Percentiles rank a stretch among this genome's conserved stretches.
Conservation (phyloP, 805 yeast genomes). For the Metschnikowia gelsemii region DNA sequence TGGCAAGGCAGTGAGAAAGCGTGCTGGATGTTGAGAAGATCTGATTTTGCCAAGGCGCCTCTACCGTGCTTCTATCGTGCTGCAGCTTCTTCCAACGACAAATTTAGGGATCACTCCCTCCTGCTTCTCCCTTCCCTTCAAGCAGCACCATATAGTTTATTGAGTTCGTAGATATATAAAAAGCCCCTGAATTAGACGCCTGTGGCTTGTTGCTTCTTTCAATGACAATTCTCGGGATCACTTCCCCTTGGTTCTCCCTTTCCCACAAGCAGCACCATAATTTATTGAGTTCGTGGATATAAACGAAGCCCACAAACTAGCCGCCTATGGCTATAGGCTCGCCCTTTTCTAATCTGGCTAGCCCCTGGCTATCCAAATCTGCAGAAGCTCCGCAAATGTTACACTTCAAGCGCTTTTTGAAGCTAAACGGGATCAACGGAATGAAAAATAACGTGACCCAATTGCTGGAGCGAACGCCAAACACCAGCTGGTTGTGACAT, state of each 20-base stretch:
- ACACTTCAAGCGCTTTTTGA: constrained; percentile 17
- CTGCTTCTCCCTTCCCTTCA: too few relatives aligned
- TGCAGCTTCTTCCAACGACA: too few relatives aligned
- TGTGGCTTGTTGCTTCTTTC: too few relatives aligned
- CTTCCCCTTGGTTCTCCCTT: too few relatives aligned
- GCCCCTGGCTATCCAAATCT: constrained; percentile 18
- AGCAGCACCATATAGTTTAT: too few relatives aligned
- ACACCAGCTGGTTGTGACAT: constrained; percentile 57
- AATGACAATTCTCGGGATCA: too few relatives aligned
- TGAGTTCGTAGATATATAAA: too few relatives aligned
- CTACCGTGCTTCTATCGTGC: too few relatives aligned
- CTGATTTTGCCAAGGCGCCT: not conserved
- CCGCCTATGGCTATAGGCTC: constrained; percentile 21
- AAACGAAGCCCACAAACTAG: not conserved
- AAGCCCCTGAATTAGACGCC: too few relatives aligned
- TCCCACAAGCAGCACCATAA: too few relatives aligned
- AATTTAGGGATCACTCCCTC: too few relatives aligned
- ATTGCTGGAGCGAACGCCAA: constrained; percentile 51
- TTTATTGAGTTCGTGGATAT: too few relatives aligned
- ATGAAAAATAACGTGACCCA: constrained; percentile 35
- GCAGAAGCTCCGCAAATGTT: constrained; percentile 23
- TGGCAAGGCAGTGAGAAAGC: constrained; percentile 13
- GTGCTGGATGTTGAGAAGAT: constrained; percentile 11
- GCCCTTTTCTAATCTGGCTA: constrained; percentile 16
- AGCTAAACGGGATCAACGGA: constrained; percentile 20